Evolutionary conservation across 225 moss, liverwort and hornwort species (phyloP).

Genomic region (Climacium dendroides): DNA sequence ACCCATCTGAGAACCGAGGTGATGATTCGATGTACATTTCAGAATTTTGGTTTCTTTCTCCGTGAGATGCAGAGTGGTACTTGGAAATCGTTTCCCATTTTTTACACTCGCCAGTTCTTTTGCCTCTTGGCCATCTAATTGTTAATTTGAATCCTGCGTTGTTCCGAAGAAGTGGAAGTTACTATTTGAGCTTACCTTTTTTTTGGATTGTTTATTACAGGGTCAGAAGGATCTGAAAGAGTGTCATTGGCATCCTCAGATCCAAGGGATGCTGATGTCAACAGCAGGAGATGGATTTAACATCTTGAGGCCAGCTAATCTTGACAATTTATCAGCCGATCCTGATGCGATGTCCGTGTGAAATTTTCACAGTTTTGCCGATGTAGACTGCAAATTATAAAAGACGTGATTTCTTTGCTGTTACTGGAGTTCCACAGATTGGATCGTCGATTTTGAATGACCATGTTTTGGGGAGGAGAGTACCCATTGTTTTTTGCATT

Average conservation of each 20-base stretch:
- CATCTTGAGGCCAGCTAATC: conserved; percentile 69
- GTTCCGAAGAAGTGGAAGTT: background rate
- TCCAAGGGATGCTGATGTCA: conserved; percentile 75
- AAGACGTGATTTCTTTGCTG: background rate
- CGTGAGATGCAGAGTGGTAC: background rate
- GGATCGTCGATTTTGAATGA: background rate
- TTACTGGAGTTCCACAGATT: background rate
- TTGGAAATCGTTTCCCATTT: background rate
- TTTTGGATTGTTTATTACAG: conserved; percentile 1
- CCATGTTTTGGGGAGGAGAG: background rate
- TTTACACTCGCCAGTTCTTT: background rate
- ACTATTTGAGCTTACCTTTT: background rate
- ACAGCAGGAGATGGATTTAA: conserved; percentile 87
- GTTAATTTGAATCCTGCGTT: background rate
- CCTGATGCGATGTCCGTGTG: background rate
- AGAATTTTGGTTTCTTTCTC: background rate
- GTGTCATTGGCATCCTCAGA: conserved; percentile 93
- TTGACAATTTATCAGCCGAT: conserved; percentile 67
- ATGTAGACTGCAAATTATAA: background rate
- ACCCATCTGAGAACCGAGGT: background rate
- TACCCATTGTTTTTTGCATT: background rate
- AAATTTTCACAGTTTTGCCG: background rate
- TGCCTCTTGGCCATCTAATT: background rate
- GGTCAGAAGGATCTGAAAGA: conserved; percentile 90
- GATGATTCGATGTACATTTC: background rate